These are phyloP conservation scores for Penicillium canescens DNA, from an alignment of 495 filamentous ascomycete genomes.

Conservation along the genomic window DNA sequence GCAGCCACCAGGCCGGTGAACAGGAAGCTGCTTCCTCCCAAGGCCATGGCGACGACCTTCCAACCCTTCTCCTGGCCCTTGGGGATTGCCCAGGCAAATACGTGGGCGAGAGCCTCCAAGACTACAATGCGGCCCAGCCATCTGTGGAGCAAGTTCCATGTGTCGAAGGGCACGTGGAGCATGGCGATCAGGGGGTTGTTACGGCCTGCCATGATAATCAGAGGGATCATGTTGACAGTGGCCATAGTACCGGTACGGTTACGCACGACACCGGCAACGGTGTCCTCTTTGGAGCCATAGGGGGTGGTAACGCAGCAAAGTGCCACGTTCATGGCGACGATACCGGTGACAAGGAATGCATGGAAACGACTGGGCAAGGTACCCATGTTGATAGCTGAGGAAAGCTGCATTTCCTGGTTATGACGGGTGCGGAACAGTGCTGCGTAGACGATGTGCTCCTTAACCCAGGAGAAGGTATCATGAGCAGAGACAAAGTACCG, in stretches of 20 bases:
- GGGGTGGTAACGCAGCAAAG: conserved; percentile 75
- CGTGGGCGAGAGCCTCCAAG: conserved; percentile 63
- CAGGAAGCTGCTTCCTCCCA: conserved; percentile 58
- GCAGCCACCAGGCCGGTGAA: conserved; percentile 51
- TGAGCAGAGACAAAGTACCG: conserved; percentile 57
- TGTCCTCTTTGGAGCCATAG: conserved; percentile 42
- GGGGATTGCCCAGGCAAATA: conserved; percentile 63
- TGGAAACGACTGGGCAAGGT: conserved; percentile 86
- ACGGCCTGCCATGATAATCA: conserved; percentile 65
- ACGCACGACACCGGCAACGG: conserved; percentile 57
- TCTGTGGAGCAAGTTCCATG: conserved; percentile 78
- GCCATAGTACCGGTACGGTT: conserved; percentile 77
- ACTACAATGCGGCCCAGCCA: conserved; percentile 77
- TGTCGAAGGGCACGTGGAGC: conserved; percentile 70
- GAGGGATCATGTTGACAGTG: conserved; percentile 76
- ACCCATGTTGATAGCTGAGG: conserved; percentile 76
- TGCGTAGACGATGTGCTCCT: conserved; percentile 80
- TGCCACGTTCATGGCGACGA: conserved; percentile 74
- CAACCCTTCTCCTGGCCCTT: conserved; percentile 68
- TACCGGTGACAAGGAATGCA: conserved; percentile 64
- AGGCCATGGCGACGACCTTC: conserved; percentile 48
- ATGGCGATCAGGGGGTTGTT: conserved; percentile 69
- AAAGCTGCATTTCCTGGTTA: conserved; percentile 82
- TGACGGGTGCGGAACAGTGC: conserved; percentile 80
- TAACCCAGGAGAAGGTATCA: conserved; percentile 60